Evolutionary conservation across 2,329 filamentous ascomycete genomes (phyloP).

Genomic region (Cladobotryum protrusum): DNA sequence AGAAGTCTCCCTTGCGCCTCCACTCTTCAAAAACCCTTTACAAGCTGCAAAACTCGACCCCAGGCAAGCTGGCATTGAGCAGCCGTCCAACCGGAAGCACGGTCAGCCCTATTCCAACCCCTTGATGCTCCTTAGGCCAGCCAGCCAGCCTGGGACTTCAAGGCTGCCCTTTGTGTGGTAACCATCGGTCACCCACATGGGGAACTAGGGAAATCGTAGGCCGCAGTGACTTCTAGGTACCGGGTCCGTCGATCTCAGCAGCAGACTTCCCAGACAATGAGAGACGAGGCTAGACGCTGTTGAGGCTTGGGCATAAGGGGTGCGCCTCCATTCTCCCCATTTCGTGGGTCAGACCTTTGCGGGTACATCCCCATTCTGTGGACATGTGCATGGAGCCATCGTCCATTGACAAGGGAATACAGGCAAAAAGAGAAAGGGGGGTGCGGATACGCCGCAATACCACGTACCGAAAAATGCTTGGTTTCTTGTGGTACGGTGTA

Average conservation of each 20-base stretch:
- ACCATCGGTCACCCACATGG: background rate
- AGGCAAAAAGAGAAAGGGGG: background rate
- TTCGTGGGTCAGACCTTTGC: conserved; percentile 7
- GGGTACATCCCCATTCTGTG: conserved; percentile 4
- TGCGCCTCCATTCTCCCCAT: conserved; percentile 4
- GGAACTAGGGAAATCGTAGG: conserved; percentile 4
- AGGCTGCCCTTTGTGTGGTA: conserved; percentile 10
- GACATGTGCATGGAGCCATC: conserved; percentile 4
- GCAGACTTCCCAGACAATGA: conserved; percentile 4
- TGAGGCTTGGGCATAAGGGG: conserved; percentile 8
- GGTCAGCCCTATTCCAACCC: conserved; percentile 13
- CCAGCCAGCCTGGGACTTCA: conserved; percentile 4
- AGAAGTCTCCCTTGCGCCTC: conserved; percentile 10
- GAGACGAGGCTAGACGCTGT: conserved; percentile 10
- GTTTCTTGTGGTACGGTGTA: background rate
- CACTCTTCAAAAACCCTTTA: conserved; percentile 12
- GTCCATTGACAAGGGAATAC: background rate
- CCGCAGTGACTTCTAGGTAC: conserved; percentile 6
- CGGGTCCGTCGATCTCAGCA: conserved; percentile 12
- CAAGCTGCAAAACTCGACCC: conserved; percentile 19
- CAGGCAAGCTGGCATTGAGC: conserved; percentile 10
- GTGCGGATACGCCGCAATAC: conserved; percentile 4
- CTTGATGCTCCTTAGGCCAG: conserved; percentile 9
- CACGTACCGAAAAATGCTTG: background rate
- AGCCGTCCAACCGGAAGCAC: conserved; percentile 13